Percentiles rank a stretch among this genome's conserved stretches.
These are phyloP conservation scores for Dionaea muscipula DNA, from an alignment of 179 eudicot genomes.

Conservation along the genomic window DNA sequence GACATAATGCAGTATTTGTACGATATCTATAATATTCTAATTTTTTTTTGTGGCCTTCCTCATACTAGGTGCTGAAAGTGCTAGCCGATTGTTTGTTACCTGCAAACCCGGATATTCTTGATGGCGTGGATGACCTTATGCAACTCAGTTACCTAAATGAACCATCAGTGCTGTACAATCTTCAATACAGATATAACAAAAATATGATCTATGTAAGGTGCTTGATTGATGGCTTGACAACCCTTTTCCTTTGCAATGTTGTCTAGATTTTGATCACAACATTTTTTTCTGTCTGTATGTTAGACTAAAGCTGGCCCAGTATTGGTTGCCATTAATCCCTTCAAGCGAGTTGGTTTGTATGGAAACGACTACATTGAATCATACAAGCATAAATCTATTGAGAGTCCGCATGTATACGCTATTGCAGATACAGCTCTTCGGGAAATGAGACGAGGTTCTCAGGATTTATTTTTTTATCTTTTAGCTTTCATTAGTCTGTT, in stretches of 20 bases:
- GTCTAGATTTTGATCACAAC: constrained; percentile 3
- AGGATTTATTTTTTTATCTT: constrained; percentile 2
- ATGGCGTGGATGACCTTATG: constrained; percentile 98
- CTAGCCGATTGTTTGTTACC: constrained; percentile 54
- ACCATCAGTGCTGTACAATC: constrained; percentile 89
- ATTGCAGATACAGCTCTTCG: constrained; percentile 81
- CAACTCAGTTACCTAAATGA: constrained; percentile 90
- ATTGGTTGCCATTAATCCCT: constrained; percentile 86
- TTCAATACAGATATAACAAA: constrained; percentile 67
- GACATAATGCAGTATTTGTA: background rate
- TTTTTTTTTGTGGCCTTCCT: constrained; percentile 1
- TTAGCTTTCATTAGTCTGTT: background rate
- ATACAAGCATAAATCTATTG: constrained; percentile 51
- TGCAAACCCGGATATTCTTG: constrained; percentile 95
- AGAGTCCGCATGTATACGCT: constrained; percentile 94
- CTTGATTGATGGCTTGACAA: constrained; percentile 5
- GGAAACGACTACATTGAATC: constrained; percentile 71
- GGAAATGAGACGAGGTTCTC: constrained; percentile 88
- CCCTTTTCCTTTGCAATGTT: background rate
- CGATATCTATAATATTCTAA: background rate
- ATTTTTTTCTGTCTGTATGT: constrained; percentile 8
- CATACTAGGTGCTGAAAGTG: constrained; percentile 69
- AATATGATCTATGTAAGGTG: constrained; percentile 77
- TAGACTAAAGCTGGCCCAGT: constrained; percentile 99
- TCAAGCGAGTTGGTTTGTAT: constrained; percentile 71